Conservation (phyloP, 2,329 filamentous ascomycete genomes). For the Paecilomyces formosus region DNA sequence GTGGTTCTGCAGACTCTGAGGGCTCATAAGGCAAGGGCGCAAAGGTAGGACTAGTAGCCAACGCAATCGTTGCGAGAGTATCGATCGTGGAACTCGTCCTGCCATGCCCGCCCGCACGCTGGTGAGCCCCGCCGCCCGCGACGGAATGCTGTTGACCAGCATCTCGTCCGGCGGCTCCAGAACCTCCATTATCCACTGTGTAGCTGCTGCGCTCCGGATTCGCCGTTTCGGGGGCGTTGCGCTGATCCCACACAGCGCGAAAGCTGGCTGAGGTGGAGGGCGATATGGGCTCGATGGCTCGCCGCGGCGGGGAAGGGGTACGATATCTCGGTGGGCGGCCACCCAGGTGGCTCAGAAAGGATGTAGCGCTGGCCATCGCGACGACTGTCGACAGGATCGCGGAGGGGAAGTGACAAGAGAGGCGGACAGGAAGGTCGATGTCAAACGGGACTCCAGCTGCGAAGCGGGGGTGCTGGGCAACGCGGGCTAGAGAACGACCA, state of each 20-base stretch:
- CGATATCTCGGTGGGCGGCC: conserved; percentile 36
- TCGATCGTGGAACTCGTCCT: conserved; percentile 41
- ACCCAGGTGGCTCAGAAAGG: conserved; percentile 27
- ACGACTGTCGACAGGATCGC: conserved; percentile 4
- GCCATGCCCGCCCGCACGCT: conserved; percentile 30
- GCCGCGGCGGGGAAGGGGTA: conserved; percentile 40
- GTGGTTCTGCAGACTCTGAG: conserved; percentile 18
- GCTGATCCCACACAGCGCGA: conserved; percentile 22
- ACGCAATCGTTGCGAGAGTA: conserved; percentile 43
- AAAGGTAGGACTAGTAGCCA: conserved; percentile 42
- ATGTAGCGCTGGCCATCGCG: conserved; percentile 32
- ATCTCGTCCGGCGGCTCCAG: conserved; percentile 5
- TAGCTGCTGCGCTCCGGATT: conserved; percentile 16
- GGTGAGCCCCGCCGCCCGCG: conserved; percentile 15
- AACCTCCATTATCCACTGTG: conserved; percentile 13
- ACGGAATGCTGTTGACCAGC: conserved; percentile 5
- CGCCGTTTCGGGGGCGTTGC: conserved; percentile 16
- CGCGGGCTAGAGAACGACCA: conserved; percentile 33
- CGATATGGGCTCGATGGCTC: conserved; percentile 40
- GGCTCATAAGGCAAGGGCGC: conserved; percentile 25
- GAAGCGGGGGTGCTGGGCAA: conserved; percentile 35
- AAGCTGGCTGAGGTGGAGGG: conserved; percentile 25
- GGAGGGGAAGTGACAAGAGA: conserved; percentile 2
- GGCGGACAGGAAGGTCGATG: conserved; percentile 7
- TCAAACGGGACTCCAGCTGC: conserved; percentile 28